Base-by-base conservation (phyloP, 441 rosid species). In the Jatropha multifida region DNA sequence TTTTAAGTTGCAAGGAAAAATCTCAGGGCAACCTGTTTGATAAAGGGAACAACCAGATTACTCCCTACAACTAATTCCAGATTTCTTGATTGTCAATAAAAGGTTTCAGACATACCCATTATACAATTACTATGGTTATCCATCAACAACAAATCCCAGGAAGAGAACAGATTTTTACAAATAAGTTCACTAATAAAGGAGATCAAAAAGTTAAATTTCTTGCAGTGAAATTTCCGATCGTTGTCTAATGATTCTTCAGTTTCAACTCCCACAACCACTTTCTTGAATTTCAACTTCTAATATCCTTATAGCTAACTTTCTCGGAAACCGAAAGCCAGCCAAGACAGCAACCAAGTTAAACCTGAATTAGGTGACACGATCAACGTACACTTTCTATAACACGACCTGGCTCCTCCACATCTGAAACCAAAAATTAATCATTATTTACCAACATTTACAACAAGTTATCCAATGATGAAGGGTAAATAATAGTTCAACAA, bases 401-500 rank as follows among this genome's bases (percentile, higher is more conserved):
- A 32, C 48, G 32, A 32, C 42, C 32, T 8, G 9, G 9, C 60
- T 52, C 32, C 61, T 52, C 32, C 32, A 37, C 11, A 54, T 18
- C 74, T 56, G 64, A 70, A 70, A 70, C 12, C 26, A 56, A 61
- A 0, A 27, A 60, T 3, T 60, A 60, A 60, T 61, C 65, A 60
- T 26, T 32, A 61, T 32, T 59, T 58, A 23, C 62, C n/a, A 1
- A 4, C 40, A 27, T 41, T 27, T 27, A 32, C 0, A 14, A 14
- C 40, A 60, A 32, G 32, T 32, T 32, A 32, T 32, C 32, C 32
- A 32, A 32, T 32, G 32, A 32, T 1, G 32, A 32, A 32, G 32
- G 32, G 32, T 32, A 32, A 32, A 32, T 32, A 32, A 32, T 32
- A 32, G 32, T 32, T 32, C 32, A 32, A 32, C 32, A 32, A 32